Evolutionary conservation across 257 asterid genomes (phyloP).

Genomic region (Haberlea rhodopensis): DNA sequence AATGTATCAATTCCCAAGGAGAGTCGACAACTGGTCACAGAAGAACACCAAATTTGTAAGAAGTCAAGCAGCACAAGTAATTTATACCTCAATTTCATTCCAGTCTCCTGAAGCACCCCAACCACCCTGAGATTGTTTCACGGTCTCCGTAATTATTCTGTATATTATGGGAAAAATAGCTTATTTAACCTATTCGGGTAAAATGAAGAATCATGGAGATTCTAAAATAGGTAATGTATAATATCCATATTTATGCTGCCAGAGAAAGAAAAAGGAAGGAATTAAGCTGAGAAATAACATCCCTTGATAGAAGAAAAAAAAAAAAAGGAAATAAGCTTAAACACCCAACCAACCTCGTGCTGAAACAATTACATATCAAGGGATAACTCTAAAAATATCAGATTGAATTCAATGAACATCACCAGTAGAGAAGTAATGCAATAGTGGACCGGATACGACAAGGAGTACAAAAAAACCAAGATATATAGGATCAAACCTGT

Average conservation of each 20-base stretch:
- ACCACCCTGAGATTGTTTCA: conserved; percentile 61
- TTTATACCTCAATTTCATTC: conserved; percentile 72
- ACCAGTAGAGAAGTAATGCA: too few species aligned
- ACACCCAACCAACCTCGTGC: not conserved
- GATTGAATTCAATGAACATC: not conserved
- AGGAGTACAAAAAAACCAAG: not conserved
- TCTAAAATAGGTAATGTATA: not conserved
- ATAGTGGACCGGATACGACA: too few species aligned
- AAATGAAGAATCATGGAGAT: conserved; percentile 7
- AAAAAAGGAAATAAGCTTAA: not conserved
- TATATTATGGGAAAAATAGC: conserved; percentile 26
- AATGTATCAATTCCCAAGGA: not conserved
- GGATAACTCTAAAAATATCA: not conserved
- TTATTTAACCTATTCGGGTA: conserved; percentile 1
- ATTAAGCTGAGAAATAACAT: not conserved
- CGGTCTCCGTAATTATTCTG: conserved; percentile 81
- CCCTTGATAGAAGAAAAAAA: not conserved
- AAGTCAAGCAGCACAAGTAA: not conserved
- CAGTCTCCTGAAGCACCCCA: conserved; percentile 70
- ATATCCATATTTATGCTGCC: not conserved
- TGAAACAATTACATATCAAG: not conserved
- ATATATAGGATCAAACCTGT: conserved; percentile 44
- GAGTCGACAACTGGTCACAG: conserved; percentile 2
- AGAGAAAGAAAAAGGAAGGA: not conserved
- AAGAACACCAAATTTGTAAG: conserved; percentile 16